Percentiles rank a stretch among this genome's conserved stretches.
phyloP scores from a whole-genome alignment of 495 filamentous ascomycete species.

The Penicillium steckii region DNA sequence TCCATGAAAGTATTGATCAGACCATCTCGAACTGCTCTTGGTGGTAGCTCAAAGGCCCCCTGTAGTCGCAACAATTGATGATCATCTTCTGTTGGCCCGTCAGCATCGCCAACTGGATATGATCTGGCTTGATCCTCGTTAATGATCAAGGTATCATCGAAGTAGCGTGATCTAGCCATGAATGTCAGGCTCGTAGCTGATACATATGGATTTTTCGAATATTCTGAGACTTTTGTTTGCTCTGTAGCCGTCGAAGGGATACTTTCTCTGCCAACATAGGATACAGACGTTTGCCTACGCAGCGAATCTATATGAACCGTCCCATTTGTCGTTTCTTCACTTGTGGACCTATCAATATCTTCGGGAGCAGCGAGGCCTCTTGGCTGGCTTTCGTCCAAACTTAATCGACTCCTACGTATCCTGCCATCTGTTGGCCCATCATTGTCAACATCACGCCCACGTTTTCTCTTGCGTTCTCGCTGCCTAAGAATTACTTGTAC shows the following conservation, averaged over 20 bases:
- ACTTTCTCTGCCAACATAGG: background rate
- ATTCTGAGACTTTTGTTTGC: background rate
- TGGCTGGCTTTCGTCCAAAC: background rate
- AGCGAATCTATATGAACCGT: background rate
- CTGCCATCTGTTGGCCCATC: background rate
- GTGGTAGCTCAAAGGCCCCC: constrained; percentile 24
- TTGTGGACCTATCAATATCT: background rate
- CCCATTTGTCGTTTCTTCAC: background rate
- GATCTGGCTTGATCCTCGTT: constrained; percentile 18
- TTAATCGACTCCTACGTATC: background rate
- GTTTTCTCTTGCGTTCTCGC: constrained; percentile 21
- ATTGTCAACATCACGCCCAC: background rate
- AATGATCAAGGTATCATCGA: constrained; percentile 20
- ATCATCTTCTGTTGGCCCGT: constrained; percentile 24
- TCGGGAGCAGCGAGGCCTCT: background rate
- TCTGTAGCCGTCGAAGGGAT: background rate
- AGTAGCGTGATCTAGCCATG: constrained; percentile 25
- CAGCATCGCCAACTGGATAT: constrained; percentile 13
- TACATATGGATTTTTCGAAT: constrained; percentile 20
- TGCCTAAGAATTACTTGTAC: constrained; percentile 8
- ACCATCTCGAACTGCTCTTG: constrained; percentile 21
- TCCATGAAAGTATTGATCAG: constrained; percentile 29
- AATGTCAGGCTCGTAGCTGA: constrained; percentile 14
- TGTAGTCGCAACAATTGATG: constrained; percentile 23
- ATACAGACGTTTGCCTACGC: background rate